Percentiles rank a stretch among this genome's conserved stretches.
These are phyloP conservation scores for Crithidia sp. DNA, from an alignment of 208 protist genomes.

Conservation along the genomic window DNA sequence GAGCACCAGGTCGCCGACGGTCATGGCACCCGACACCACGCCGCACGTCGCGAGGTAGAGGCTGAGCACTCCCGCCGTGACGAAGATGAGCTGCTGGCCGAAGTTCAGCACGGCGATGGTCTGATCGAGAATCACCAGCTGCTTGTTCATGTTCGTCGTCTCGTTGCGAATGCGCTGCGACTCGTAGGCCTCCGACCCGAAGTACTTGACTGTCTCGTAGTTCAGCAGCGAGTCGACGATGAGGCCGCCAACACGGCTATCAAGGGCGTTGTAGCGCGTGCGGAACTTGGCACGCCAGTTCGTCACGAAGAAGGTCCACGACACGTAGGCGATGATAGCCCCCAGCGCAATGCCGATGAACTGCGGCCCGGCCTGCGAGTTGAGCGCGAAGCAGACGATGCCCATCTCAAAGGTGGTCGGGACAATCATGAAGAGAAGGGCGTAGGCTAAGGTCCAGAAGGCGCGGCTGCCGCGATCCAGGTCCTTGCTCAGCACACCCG, in stretches of 20 bases:
- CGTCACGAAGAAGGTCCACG: conserved; percentile 88
- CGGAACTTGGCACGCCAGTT: conserved; percentile 92
- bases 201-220: conserved; percentile 97
- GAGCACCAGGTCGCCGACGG: conserved; percentile 95
- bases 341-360: conserved; percentile 88
- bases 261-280: conserved; percentile 86
- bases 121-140: conserved; percentile 84
- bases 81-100: conserved; percentile 95
- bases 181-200: conserved; percentile 89
- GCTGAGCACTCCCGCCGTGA: conserved; percentile 71
- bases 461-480: conserved; percentile 93
- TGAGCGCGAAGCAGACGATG: conserved; percentile 90
- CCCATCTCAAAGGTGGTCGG: conserved; percentile 94
- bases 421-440: conserved; percentile 92
- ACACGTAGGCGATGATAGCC: conserved; percentile 85
- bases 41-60: conserved; percentile 87
- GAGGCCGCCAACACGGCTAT: conserved; percentile 89
- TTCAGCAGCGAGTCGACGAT: conserved; percentile 95
- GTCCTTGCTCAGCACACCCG: conserved; percentile 89
- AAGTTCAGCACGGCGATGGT: conserved; percentile 94
- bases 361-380: conserved; percentile 75
- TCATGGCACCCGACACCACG: conserved; percentile 85
- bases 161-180: conserved; percentile 67
- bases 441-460: conserved; percentile 89
- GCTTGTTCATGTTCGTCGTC: conserved; percentile 79